phyloP scores from a whole-genome alignment of 371 early-diverging fungal species.

The Rhizopus microsporus region DNA sequence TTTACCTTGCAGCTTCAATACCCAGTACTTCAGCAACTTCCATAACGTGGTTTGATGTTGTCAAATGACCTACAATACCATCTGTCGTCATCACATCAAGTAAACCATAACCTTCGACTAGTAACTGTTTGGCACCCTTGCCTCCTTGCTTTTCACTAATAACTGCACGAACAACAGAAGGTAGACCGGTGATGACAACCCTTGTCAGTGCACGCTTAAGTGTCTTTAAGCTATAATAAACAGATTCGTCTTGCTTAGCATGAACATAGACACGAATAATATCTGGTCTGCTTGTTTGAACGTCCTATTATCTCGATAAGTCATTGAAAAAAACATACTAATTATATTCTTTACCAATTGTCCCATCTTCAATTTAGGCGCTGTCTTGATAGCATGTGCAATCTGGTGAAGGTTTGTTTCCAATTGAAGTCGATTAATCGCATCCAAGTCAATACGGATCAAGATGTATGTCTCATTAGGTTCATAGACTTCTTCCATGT shows the following conservation, averaged over 20 bases:
- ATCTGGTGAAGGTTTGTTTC: conserved; percentile 82
- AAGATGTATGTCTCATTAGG: conserved; percentile 75
- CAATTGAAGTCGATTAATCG: conserved; percentile 77
- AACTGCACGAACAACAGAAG: conserved; percentile 86
- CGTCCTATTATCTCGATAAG: conserved; percentile 51
- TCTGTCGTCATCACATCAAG: conserved; percentile 89
- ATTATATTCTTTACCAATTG: conserved; percentile 48
- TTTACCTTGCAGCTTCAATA: conserved; percentile 74
- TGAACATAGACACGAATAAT: conserved; percentile 74
- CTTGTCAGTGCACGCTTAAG: conserved; percentile 84
- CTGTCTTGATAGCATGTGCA: conserved; percentile 73
- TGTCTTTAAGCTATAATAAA: conserved; percentile 77
- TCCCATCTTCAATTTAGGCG: conserved; percentile 86
- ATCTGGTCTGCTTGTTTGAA: conserved; percentile 73
- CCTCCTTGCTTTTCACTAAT: conserved; percentile 74
- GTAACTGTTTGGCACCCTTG: conserved; percentile 62
- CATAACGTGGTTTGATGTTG: conserved; percentile 93
- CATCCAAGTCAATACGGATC: conserved; percentile 80
- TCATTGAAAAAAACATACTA: too few relatives aligned
- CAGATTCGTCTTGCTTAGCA: conserved; percentile 65
- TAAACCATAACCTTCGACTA: conserved; percentile 96
- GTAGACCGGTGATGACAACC: conserved; percentile 87
- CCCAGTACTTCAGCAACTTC: conserved; percentile 94
- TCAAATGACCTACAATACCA: conserved; percentile 80
- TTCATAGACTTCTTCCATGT: conserved; percentile 88